Evolutionary conservation across 257 asterid genomes (phyloP).

Genomic region (Fraxinus quadrangulata): DNA sequence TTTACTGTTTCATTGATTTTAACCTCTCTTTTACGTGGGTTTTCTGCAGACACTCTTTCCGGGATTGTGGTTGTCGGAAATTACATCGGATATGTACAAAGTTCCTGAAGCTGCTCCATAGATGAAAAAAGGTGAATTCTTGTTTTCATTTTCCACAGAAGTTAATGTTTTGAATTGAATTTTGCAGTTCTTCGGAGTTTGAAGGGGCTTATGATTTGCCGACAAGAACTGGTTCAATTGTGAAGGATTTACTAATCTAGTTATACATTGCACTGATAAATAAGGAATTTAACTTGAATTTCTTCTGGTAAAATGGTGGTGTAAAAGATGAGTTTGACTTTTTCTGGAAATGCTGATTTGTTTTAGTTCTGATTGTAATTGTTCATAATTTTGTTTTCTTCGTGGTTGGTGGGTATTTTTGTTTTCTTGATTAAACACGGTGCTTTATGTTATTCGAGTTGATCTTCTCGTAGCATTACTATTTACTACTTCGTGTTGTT

Average conservation of each 20-base stretch:
- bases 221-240: conserved; percentile 3
- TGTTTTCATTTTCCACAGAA: not conserved
- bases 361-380: not conserved
- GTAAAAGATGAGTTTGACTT: conserved; percentile 18
- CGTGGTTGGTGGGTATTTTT: conserved; percentile 2
- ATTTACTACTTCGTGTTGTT: too few relatives aligned
- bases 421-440: conserved; percentile 12
- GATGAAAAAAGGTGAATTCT: conserved; percentile 3
- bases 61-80: conserved; percentile 39
- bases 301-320: not conserved
- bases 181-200: conserved; percentile 35
- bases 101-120: conserved; percentile 37
- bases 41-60: conserved; percentile 38
- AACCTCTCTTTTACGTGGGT: not conserved
- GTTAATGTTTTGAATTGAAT: not conserved
- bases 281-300: conserved; percentile 17
- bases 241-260: conserved; percentile 18
- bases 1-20: conserved; percentile 28
- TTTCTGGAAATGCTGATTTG: conserved; percentile 17
- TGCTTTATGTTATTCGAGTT: too few relatives aligned
- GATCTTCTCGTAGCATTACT: too few relatives aligned
- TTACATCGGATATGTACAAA: conserved; percentile 39
- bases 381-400: conserved; percentile 26
- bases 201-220: too few relatives aligned
- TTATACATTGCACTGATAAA: not conserved